Evolutionary conservation across 257 asterid genomes (phyloP).

Genomic region (Plectranthus barbatus): DNA sequence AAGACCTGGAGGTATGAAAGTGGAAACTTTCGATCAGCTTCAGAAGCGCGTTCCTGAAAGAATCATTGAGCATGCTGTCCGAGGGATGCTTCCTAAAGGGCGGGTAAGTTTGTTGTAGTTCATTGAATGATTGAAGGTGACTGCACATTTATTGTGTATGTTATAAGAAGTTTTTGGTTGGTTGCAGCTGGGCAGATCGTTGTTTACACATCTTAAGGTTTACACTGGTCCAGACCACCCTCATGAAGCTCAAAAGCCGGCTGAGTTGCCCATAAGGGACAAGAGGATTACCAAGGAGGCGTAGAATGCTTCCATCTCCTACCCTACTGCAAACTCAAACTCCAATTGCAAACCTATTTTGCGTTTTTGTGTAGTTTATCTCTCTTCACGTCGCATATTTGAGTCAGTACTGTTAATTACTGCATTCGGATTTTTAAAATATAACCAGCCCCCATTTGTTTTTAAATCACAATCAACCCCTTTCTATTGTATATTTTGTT

Average conservation of each 20-base stretch:
- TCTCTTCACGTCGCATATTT: too few species aligned
- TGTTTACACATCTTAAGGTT: slow-evolving; percentile 84
- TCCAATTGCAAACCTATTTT: too few species aligned
- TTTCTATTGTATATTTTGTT: too few species aligned
- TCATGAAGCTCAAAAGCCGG: slow-evolving; percentile 84
- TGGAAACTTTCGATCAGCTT: slow-evolving; percentile 90
- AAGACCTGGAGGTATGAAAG: slow-evolving; percentile 94
- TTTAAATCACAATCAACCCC: too few species aligned
- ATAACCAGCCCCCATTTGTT: too few species aligned
- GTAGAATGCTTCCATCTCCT: too few species aligned
- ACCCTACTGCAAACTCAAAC: too few species aligned
- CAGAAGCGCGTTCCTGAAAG: slow-evolving; percentile 87
- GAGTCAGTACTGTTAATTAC: too few species aligned
- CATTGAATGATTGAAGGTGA: not conserved
- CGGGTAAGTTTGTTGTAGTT: slow-evolving; percentile 41
- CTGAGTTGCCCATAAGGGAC: slow-evolving; percentile 78
- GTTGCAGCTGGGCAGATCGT: slow-evolving; percentile 80
- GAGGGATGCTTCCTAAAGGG: slow-evolving; percentile 98
- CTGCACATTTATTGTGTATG: too few species aligned
- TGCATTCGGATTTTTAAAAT: too few species aligned
- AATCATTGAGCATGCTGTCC: slow-evolving; percentile 93
- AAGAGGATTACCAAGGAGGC: slow-evolving; percentile 56
- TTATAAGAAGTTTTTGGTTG: slow-evolving; percentile 11
- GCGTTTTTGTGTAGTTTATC: too few species aligned
- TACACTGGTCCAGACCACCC: slow-evolving; percentile 91